Conservation (phyloP, 2,329 filamentous ascomycete species). For the Fusarium goolgardi region DNA sequence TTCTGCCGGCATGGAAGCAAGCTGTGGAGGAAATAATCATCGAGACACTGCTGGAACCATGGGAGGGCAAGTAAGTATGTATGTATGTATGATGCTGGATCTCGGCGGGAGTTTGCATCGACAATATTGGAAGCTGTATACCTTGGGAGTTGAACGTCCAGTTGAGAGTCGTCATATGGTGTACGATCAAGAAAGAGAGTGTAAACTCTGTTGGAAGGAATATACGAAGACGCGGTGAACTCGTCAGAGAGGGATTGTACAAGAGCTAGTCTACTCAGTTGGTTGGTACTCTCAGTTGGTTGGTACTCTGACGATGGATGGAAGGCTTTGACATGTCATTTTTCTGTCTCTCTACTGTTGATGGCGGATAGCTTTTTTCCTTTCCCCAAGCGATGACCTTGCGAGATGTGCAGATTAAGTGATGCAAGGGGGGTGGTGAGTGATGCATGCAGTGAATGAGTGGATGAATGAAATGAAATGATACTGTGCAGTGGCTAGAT, state of each 20-base stretch:
- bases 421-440: not conserved
- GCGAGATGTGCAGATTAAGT: not conserved
- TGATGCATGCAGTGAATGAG: too few relatives aligned
- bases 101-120: not conserved
- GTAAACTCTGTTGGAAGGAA: not conserved
- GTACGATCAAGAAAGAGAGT: not conserved
- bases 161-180: not conserved
- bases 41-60: too few relatives aligned
- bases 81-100: constrained; percentile 7
- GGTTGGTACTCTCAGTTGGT: not conserved
- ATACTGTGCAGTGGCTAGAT: not conserved
- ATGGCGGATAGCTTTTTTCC: not conserved
- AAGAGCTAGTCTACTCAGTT: not conserved
- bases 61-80: too few relatives aligned
- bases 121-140: not conserved
- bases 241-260: not conserved
- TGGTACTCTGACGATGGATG: not conserved
- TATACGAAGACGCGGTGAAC: not conserved
- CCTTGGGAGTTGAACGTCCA: too few relatives aligned
- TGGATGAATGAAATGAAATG: not conserved
- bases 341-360: not conserved
- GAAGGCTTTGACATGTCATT: not conserved
- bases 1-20: not conserved
- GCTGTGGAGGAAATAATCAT: too few relatives aligned
- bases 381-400: not conserved